A percentile compares a stretch with the other conserved stretches of the same genome.
Conservation (phyloP, 2,329 filamentous ascomycete genomes). For the Exophiala mesophila region DNA sequence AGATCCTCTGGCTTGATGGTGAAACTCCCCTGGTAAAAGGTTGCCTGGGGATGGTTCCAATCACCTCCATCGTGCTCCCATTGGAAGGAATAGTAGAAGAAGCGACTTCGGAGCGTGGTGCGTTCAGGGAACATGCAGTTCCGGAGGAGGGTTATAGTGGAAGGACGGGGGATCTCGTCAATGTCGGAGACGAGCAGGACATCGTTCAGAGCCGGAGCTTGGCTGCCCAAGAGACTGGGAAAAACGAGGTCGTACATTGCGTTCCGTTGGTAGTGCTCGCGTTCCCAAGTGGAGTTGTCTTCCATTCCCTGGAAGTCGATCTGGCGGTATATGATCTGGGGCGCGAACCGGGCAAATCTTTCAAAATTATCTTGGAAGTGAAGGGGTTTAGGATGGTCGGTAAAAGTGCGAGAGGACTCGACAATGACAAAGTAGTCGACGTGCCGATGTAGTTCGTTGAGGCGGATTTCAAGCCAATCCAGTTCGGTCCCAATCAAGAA, state of each 20-base stretch:
- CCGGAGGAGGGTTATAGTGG: constrained; percentile 46
- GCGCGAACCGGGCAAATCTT: constrained; percentile 49
- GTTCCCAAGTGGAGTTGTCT: constrained; percentile 40
- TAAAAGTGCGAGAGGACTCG: constrained; percentile 56
- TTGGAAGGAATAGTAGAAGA: constrained; percentile 58
- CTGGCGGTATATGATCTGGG: constrained; percentile 59
- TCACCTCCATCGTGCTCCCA: constrained; percentile 44
- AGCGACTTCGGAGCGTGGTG: constrained; percentile 48
- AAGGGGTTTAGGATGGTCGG: constrained; percentile 52
- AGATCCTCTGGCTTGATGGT: constrained; percentile 54
- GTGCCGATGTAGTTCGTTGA: constrained; percentile 52
- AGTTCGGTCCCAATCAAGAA: constrained; percentile 60
- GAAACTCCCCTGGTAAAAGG: constrained; percentile 46
- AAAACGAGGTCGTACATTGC: constrained; percentile 56
- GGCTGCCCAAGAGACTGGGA: constrained; percentile 40
- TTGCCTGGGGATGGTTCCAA: constrained; percentile 59
- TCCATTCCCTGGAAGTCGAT: constrained; percentile 33
- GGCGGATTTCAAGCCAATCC: constrained; percentile 61
- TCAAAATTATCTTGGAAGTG: constrained; percentile 50
- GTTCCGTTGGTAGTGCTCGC: constrained; percentile 52
- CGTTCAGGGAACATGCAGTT: constrained; percentile 51
- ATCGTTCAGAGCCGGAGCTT: constrained; percentile 46
- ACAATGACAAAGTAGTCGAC: constrained; percentile 64
- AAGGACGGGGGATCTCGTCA: constrained; percentile 55
- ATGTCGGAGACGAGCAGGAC: constrained; percentile 57